A percentile compares a stretch with the other conserved stretches of the same genome.
Conservation (phyloP, 2,329 filamentous ascomycete genomes). For the Verticillium isaacii region DNA sequence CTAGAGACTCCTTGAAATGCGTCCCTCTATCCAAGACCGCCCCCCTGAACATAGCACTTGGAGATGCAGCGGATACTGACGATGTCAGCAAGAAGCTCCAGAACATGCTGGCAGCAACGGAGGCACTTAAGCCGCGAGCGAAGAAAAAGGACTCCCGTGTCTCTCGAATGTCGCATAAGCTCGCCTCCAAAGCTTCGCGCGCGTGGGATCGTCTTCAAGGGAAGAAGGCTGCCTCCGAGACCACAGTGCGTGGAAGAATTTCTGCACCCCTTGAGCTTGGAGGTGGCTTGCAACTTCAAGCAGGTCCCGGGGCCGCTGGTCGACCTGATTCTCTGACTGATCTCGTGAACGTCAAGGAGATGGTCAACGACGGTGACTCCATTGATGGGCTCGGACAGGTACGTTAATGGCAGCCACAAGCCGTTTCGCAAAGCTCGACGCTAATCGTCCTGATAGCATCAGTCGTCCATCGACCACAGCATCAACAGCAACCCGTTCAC, state of each 20-base stretch:
- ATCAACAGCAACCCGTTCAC: neutral
- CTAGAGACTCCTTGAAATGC: neutral
- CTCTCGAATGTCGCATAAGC: conserved; percentile 21
- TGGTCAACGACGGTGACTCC: no score
- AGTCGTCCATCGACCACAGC: neutral
- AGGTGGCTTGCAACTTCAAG: neutral
- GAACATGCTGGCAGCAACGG: conserved; percentile 30
- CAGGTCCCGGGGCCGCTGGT: neutral
- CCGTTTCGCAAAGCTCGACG: neutral
- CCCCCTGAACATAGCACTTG: conserved; percentile 1
- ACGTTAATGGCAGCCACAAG: neutral
- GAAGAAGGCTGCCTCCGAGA: conserved; percentile 17
- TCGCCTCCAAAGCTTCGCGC: conserved; percentile 27
- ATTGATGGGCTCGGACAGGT: neutral
- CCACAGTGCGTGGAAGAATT: conserved; percentile 9
- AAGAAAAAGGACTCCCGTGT: conserved; percentile 4
- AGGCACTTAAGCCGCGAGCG: conserved; percentile 25
- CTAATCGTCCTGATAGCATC: neutral
- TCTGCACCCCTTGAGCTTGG: conserved; percentile 5
- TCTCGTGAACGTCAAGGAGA: neutral
- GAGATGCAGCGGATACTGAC: neutral
- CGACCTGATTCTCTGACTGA: neutral
- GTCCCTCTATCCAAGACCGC: conserved; percentile 7
- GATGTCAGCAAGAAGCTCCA: conserved; percentile 26
- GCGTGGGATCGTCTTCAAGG: conserved; percentile 25